Percentiles rank a stretch among this genome's conserved stretches.
phyloP scores from a whole-genome alignment of 2,329 filamentous ascomycete species.

The Pezicula radicicola region DNA sequence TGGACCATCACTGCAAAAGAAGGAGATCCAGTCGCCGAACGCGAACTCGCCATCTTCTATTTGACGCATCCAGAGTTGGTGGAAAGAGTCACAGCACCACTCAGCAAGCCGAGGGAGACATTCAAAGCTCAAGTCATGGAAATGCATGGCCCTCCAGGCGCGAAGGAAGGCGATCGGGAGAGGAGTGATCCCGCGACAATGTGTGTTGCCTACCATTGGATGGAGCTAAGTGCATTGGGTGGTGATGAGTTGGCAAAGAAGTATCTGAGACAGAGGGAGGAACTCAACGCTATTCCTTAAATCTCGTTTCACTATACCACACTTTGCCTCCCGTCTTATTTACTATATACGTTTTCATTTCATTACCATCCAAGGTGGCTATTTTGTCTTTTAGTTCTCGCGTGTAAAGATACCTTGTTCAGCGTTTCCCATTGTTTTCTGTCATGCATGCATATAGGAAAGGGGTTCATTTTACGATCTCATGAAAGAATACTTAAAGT shows the following conservation, averaged over 20 bases:
- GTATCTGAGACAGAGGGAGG: constrained; percentile 65
- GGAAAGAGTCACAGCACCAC: constrained; percentile 73
- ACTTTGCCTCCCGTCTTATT: too few species aligned
- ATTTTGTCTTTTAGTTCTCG: too few species aligned
- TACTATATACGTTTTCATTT: too few species aligned
- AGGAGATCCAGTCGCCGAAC: constrained; percentile 81
- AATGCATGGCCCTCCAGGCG: constrained; percentile 47
- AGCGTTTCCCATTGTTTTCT: too few species aligned
- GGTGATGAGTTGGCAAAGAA: constrained; percentile 81
- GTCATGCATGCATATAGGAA: too few species aligned
- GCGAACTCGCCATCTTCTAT: constrained; percentile 91
- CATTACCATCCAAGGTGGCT: too few species aligned
- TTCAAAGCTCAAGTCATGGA: constrained; percentile 89
- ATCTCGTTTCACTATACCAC: not conserved
- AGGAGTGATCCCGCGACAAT: constrained; percentile 83
- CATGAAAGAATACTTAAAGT: too few species aligned
- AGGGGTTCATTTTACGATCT: too few species aligned
- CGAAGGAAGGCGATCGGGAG: constrained; percentile 50
- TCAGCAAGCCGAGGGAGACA: constrained; percentile 81
- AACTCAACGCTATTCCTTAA: constrained; percentile 28
- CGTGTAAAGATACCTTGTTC: too few species aligned
- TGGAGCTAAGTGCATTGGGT: constrained; percentile 84
- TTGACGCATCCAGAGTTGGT: constrained; percentile 87
- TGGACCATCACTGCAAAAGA: constrained; percentile 93
- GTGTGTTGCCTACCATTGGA: constrained; percentile 96